Evolutionary conservation across 176 grass and related monocot genomes (phyloP).

Genomic region (Melocanna baccifera): DNA sequence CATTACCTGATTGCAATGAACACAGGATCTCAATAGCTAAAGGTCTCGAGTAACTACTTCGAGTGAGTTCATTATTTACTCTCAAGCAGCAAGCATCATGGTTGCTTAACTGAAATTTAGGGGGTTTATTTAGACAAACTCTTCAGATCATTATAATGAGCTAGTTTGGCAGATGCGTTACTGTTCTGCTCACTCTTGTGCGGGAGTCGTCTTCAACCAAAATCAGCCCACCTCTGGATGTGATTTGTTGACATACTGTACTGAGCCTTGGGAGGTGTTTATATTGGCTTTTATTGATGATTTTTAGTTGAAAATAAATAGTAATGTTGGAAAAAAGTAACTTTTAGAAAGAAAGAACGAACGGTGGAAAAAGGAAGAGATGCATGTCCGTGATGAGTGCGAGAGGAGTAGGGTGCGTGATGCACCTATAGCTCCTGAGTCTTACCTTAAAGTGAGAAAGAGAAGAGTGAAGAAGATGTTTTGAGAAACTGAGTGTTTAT

Average conservation of each 20-base stretch:
- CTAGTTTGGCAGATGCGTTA: slow-evolving; percentile 28
- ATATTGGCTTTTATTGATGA: too few relatives aligned
- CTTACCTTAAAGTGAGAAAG: too few relatives aligned
- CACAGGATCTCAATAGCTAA: background rate
- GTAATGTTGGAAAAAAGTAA: too few relatives aligned
- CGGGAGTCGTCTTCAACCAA: background rate
- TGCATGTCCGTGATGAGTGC: too few relatives aligned
- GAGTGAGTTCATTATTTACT: background rate
- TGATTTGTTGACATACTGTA: background rate
- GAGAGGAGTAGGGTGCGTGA: too few relatives aligned
- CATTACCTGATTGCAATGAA: background rate
- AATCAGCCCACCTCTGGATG: background rate
- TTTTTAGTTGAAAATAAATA: too few relatives aligned
- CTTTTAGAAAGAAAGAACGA: too few relatives aligned
- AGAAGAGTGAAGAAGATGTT: too few relatives aligned
- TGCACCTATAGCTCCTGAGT: too few relatives aligned
- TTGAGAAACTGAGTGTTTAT: too few relatives aligned
- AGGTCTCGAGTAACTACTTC: background rate
- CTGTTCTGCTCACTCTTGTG: slow-evolving; percentile 7
- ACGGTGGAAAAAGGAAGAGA: too few relatives aligned
- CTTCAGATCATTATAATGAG: background rate
- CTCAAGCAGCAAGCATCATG: background rate
- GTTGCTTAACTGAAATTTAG: background rate
- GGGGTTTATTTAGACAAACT: background rate
- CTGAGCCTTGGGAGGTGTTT: background rate